Percentiles rank a stretch among this genome's conserved stretches.
Evolutionary conservation across 73 alveolate genomes (phyloP).

Genomic region (Breviolum minutum): DNA sequence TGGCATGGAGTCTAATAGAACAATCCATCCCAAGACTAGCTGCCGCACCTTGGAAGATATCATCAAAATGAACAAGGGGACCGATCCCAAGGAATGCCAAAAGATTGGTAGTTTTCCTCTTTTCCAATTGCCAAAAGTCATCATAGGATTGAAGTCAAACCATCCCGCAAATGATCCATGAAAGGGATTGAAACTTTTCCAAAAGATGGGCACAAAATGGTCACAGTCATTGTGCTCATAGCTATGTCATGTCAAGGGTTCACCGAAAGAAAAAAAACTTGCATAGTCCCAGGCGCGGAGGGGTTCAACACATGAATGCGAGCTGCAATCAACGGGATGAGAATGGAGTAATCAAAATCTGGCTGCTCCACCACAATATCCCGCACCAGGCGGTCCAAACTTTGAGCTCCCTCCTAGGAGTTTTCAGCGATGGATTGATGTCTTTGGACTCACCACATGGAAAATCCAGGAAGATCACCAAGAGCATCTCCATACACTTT

Average conservation of each 20-base stretch:
- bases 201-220: too few relatives aligned
- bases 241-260: neutral
- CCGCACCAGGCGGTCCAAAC: constrained; percentile 81
- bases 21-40: constrained; percentile 88
- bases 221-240: too few relatives aligned
- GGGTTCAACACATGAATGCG: constrained; percentile 80
- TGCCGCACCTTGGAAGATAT: constrained; percentile 56
- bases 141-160: neutral
- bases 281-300: neutral
- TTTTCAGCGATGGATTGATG: neutral
- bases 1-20: constrained; percentile 78
- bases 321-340: constrained; percentile 59
- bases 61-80: neutral
- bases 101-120: neutral
- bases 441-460: neutral
- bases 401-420: constrained; percentile 78
- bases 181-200: neutral
- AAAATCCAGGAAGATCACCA: neutral
- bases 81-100: neutral
- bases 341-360: constrained; percentile 59
- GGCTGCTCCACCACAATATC: constrained; percentile 91
- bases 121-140: neutral
- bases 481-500: neutral
- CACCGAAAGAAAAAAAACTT: neutral
- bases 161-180: neutral